A percentile compares a stretch with the other conserved stretches of the same genome.
phyloP scores from a whole-genome alignment of 441 rosid genomes.

The Theobroma grandiflorum region DNA sequence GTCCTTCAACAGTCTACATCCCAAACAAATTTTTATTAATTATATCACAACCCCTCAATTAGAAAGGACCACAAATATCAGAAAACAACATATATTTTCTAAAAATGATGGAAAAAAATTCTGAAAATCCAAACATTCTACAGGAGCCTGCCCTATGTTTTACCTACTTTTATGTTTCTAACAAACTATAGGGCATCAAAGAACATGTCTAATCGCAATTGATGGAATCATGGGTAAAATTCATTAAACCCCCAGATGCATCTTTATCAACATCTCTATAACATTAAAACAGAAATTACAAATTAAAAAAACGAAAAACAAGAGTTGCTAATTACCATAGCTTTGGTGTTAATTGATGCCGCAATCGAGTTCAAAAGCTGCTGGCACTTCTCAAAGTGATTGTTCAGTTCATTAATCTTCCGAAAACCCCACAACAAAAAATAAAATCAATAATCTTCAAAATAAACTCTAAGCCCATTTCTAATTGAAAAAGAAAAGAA shows the following conservation, averaged over 20 bases:
- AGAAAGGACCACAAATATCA: too few relatives aligned
- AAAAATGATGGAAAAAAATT: not conserved
- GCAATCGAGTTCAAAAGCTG: conserved; percentile 85
- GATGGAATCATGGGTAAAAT: not conserved
- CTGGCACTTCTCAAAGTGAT: conserved; percentile 91
- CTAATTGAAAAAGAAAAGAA: not conserved
- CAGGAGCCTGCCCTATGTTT: not conserved
- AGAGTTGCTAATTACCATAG: conserved; percentile 56
- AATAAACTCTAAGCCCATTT: conserved; percentile 16
- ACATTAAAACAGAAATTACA: not conserved
- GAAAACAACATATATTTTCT: not conserved
- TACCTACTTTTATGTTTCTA: not conserved
- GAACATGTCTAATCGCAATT: too few relatives aligned
- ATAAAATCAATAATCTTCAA: not conserved
- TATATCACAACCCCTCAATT: not conserved
- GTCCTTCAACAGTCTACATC: conserved; percentile 87
- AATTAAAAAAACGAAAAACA: not conserved
- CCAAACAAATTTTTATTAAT: conserved; percentile 15
- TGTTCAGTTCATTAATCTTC: conserved; percentile 74
- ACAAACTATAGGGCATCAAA: too few relatives aligned
- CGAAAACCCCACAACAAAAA: conserved; percentile 22
- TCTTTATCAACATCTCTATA: not conserved
- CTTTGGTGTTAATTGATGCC: conserved; percentile 64
- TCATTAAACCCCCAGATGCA: not conserved
- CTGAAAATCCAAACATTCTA: not conserved